These are phyloP conservation scores for Harringtonia aguacate DNA, from an alignment of 2,329 filamentous ascomycete species.

Conservation along the genomic window DNA sequence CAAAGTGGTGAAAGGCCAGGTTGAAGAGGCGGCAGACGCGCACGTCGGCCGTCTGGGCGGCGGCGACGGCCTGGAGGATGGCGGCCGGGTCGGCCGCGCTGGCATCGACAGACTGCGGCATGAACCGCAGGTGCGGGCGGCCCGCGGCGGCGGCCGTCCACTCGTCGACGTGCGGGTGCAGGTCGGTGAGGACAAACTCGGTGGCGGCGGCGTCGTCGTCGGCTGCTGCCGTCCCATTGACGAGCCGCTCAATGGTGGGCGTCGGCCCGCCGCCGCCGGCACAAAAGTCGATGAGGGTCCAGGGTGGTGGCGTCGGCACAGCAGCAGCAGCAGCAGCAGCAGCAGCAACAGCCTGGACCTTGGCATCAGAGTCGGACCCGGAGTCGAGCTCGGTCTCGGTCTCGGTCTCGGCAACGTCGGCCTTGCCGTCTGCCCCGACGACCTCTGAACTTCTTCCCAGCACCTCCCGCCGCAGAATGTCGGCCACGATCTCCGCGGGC, in stretches of 20 bases:
- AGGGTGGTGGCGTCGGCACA: conserved; percentile 18
- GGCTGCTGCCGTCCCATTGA: conserved; percentile 34
- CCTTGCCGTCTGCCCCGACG: neutral
- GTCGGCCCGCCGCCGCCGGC: conserved; percentile 64
- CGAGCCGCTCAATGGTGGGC: conserved; percentile 46
- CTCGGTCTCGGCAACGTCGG: neutral
- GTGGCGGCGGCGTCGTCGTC: conserved; percentile 7
- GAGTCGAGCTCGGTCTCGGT: neutral
- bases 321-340: neutral
- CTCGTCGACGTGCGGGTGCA: conserved; percentile 51
- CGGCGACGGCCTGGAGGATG: conserved; percentile 17
- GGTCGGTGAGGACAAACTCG: conserved; percentile 54
- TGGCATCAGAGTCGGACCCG: too few species aligned
- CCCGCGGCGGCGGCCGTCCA: conserved; percentile 43
- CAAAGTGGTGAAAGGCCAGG: conserved; percentile 68
- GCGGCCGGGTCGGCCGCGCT: conserved; percentile 43
- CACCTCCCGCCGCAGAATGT: conserved; percentile 29
- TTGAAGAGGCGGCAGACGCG: conserved; percentile 58
- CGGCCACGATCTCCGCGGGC: conserved; percentile 50
- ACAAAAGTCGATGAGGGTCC: conserved; percentile 66
- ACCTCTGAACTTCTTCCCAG: too few species aligned
- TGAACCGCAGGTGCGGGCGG: conserved; percentile 47
- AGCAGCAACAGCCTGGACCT: neutral
- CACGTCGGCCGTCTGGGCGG: neutral
- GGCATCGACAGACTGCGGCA: conserved; percentile 54